Evolutionary conservation across 202 grass and related monocot genomes (phyloP).

Genomic region (Carex sylvatica): DNA sequence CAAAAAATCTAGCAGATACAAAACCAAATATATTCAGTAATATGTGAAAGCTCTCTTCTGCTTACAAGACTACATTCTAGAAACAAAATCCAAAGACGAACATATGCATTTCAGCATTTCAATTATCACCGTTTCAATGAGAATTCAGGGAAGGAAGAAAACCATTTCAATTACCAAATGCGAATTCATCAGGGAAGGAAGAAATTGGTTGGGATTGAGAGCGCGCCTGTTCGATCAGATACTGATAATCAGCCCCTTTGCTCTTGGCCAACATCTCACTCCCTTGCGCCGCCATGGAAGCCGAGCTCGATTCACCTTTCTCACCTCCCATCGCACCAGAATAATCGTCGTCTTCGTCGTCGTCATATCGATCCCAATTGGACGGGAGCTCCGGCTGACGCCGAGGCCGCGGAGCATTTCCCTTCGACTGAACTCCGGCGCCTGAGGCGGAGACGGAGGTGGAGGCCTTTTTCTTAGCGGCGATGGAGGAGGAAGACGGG

Average conservation of each 20-base stretch:
- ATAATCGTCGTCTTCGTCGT: slow-evolving; percentile 35
- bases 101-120: neutral
- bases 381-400: slow-evolving; percentile 44
- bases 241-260: slow-evolving; percentile 72
- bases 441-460: slow-evolving; percentile 15
- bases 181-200: slow-evolving; percentile 34
- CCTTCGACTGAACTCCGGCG: slow-evolving; percentile 30
- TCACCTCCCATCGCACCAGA: neutral
- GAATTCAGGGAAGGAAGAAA: neutral
- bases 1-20: slow-evolving; percentile 53
- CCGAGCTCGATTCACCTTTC: neutral
- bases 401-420: slow-evolving; percentile 30
- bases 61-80: neutral
- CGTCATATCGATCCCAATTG: slow-evolving; percentile 72
- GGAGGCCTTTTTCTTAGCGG: slow-evolving; percentile 35
- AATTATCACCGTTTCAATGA: neutral
- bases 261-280: slow-evolving; percentile 57
- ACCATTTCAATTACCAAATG: slow-evolving; percentile 35
- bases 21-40: neutral
- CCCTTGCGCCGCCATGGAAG: slow-evolving; percentile 24
- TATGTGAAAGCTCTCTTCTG: too few species aligned
- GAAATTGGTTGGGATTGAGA: slow-evolving; percentile 37
- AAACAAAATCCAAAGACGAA: neutral
- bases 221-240: slow-evolving; percentile 70
- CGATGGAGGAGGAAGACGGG: slow-evolving; percentile 43